phyloP scores from a whole-genome alignment of 2,329 filamentous ascomycete species.

The Trichoderma atrobrunneum region DNA sequence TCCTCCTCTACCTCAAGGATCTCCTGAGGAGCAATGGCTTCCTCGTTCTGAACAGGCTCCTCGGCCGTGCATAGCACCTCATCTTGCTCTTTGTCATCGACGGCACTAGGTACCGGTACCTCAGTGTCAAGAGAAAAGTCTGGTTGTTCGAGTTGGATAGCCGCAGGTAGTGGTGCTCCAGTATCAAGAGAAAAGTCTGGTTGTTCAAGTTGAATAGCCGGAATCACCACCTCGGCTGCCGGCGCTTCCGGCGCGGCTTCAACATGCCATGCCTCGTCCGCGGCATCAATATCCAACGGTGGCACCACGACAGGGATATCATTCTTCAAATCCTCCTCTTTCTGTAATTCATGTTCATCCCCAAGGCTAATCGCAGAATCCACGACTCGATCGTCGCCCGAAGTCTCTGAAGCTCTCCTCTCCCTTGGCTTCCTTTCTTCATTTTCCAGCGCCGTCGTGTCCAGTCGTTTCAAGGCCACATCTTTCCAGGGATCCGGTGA shows the following conservation, averaged over 20 bases:
- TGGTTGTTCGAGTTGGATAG: constrained; percentile 4
- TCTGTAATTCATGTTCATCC: constrained; percentile 20
- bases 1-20: neutral
- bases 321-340: neutral
- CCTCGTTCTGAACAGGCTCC: constrained; percentile 49
- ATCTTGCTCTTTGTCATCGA: neutral
- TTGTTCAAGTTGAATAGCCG: constrained; percentile 9
- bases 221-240: neutral
- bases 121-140: neutral
- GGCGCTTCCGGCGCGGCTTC: neutral
- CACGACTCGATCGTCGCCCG: constrained; percentile 24
- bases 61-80: constrained; percentile 46
- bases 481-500: constrained; percentile 31
- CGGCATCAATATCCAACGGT: neutral
- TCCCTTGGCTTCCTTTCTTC: neutral
- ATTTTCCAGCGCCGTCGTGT: constrained; percentile 29
- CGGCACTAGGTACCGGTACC: neutral
- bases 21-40: constrained; percentile 40
- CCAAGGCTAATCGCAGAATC: constrained; percentile 34
- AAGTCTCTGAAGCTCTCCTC: constrained; percentile 22
- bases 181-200: neutral
- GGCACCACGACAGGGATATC: neutral
- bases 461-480: constrained; percentile 20
- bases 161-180: neutral
- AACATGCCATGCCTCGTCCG: neutral